These are phyloP conservation scores for Candida jianshihensis DNA, from an alignment of 805 yeast genomes.

Conservation along the genomic window DNA sequence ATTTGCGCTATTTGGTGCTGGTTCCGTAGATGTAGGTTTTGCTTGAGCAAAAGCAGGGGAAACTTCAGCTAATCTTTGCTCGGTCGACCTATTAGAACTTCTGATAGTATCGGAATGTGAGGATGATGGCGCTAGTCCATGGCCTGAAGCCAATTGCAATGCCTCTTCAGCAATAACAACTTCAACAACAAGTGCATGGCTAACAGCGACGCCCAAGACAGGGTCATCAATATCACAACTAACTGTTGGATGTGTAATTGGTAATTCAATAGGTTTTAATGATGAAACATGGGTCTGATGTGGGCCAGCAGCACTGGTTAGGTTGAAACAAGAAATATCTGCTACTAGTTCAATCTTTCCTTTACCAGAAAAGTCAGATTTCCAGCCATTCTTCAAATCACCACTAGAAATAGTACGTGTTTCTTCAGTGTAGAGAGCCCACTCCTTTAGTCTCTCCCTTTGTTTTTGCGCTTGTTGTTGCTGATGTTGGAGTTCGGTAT, in stretches of 20 bases:
- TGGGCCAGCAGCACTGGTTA: slow-evolving; percentile 45
- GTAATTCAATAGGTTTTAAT: slow-evolving; percentile 25
- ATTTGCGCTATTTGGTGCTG: slow-evolving; percentile 10
- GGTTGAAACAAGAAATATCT: slow-evolving; percentile 53
- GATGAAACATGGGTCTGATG: slow-evolving; percentile 41
- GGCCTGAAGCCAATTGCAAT: slow-evolving; percentile 34
- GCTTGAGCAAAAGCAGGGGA: slow-evolving; percentile 36
- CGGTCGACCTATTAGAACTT: slow-evolving; percentile 17
- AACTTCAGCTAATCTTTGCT: slow-evolving; percentile 36
- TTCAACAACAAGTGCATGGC: slow-evolving; percentile 76
- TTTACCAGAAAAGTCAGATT: slow-evolving; percentile 71
- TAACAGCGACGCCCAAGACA: slow-evolving; percentile 65
- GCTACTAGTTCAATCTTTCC: slow-evolving; percentile 80
- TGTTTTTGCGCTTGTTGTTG: slow-evolving; percentile 16
- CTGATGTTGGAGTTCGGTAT: slow-evolving; percentile 24
- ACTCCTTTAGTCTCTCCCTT: slow-evolving; percentile 24
- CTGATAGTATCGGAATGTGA: slow-evolving; percentile 11
- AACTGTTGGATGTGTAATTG: slow-evolving; percentile 36
- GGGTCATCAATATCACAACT: slow-evolving; percentile 82
- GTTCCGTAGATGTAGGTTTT: slow-evolving; percentile 13
- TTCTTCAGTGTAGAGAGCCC: slow-evolving; percentile 62
- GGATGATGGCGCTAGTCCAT: slow-evolving; percentile 28
- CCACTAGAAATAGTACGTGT: slow-evolving; percentile 68
- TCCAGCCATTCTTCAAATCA: slow-evolving; percentile 90
- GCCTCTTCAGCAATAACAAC: slow-evolving; percentile 92